Base-by-base conservation (phyloP, 208 protist genomes). In the Balamuthia mandrillaris region DNA sequence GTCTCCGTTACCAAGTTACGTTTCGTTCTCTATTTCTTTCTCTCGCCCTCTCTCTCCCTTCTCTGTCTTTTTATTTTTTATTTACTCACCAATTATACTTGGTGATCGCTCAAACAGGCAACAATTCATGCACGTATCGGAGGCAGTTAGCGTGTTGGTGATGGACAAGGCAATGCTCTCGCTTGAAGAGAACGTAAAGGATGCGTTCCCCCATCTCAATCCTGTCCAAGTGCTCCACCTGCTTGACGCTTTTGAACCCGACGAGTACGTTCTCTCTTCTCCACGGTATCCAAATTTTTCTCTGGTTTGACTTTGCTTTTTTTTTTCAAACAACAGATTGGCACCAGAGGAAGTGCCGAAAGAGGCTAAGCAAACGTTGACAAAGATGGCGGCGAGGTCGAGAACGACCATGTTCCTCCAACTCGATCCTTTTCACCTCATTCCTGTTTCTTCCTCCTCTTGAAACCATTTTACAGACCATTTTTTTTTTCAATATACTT, bases 161-260 rank as follows among this genome's bases (percentile, higher is more conserved):
- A 79, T 79, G 70, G 70, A 79, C 49, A 39, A 47, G 16, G 51
- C 70, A 31, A 52, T 79, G 27, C 58, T 79, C 44, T 52, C 70
- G 1, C 37, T 37, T 47, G 70, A 79, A 52, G 24, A n/a, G 16
- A 79, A 45, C 70, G 49, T 79, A 33, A 27, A 37, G 14, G 70
- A 79, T 39, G 44, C 42, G 31, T 79, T 79, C 70, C 70, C 70
- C 14, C 18, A 9, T 0, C 70, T 79, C 44, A 79, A 79, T 18
- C 70, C 70, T 18, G 70, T 79, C 24, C 70, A 79, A 37, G 29
- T 79, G 14, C 51, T 79, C 44, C 70, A 79, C 49, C 70, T 79
- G n/a, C 70, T 79, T 47, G 70, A 79, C 49, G 39, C 42, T 24
- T 79, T 52, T 37, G 29, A 47, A 27, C 70, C 70, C 6, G 70